Conservation (phyloP, 2,329 filamentous ascomycete genomes). For the Aspergillus novoparasiticus region DNA sequence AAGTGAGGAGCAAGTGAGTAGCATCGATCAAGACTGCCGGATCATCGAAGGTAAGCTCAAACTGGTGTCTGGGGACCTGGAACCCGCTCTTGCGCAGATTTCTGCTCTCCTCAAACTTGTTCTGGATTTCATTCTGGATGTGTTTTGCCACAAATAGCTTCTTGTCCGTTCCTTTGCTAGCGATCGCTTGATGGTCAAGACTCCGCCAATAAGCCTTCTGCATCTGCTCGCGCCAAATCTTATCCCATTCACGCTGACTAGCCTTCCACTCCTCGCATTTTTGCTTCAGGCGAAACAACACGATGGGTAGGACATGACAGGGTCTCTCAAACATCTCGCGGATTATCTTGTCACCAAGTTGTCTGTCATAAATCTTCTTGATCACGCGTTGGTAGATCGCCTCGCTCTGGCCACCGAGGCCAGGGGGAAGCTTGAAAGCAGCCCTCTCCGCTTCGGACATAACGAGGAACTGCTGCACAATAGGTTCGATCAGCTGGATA, state of each 20-base stretch:
- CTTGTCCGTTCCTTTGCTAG: conserved; percentile 87
- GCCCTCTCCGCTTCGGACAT: conserved; percentile 73
- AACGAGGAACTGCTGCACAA: conserved; percentile 84
- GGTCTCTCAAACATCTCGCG: conserved; percentile 83
- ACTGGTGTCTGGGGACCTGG: conserved; percentile 69
- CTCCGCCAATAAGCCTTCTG: conserved; percentile 94
- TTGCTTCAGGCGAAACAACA: conserved; percentile 87
- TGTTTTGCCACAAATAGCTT: conserved; percentile 87
- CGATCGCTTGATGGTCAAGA: conserved; percentile 93
- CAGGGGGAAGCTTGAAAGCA: conserved; percentile 76
- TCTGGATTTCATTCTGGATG: conserved; percentile 85
- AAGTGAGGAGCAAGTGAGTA: conserved; percentile 50
- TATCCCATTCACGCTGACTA: conserved; percentile 96
- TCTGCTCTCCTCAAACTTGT: conserved; percentile 87
- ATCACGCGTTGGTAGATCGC: conserved; percentile 96
- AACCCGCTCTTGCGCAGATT: conserved; percentile 66
- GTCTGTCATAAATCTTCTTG: conserved; percentile 92
- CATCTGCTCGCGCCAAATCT: conserved; percentile 96
- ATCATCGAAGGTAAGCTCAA: conserved; percentile 73
- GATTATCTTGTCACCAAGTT: conserved; percentile 81
- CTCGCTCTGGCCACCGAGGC: conserved; percentile 88
- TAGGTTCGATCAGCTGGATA: conserved; percentile 92
- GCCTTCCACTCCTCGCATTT: conserved; percentile 98
- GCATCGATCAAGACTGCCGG: conserved; percentile 64
- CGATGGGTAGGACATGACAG: conserved; percentile 82